Evolutionary conservation across 768 basidiomycete genomes (phyloP).

Genomic region (Pulveroboletus sp.): DNA sequence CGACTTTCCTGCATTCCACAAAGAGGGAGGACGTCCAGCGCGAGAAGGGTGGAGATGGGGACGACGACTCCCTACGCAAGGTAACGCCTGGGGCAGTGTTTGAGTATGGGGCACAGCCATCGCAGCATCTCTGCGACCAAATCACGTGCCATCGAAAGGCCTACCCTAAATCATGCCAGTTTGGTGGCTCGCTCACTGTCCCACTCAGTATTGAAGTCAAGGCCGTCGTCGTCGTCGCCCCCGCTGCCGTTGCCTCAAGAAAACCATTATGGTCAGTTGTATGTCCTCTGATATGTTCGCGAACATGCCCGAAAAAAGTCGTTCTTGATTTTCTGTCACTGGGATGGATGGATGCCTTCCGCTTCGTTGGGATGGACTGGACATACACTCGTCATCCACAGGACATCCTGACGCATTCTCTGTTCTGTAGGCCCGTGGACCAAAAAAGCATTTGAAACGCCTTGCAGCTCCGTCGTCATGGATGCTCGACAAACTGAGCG

Average conservation of each 20-base stretch:
- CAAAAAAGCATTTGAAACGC: slow-evolving; percentile 98
- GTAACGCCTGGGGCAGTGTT: not conserved
- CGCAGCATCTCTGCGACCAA: not conserved
- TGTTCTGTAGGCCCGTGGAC: slow-evolving; percentile 79
- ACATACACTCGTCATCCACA: slow-evolving; percentile 1
- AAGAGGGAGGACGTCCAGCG: not conserved
- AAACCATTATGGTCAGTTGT: slow-evolving; percentile 30
- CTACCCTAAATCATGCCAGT: slow-evolving; percentile 22
- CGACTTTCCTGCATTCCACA: slow-evolving; percentile 22
- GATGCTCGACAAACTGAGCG: slow-evolving; percentile 99
- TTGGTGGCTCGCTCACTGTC: not conserved
- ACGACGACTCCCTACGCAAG: not conserved
- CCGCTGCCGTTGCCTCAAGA: slow-evolving; percentile 25
- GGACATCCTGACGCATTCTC: slow-evolving; percentile 13
- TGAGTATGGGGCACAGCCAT: slow-evolving; percentile 11
- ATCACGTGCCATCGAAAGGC: slow-evolving; percentile 21
- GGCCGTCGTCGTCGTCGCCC: slow-evolving; percentile 11
- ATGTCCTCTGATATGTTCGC: slow-evolving; percentile 1
- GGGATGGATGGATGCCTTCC: slow-evolving; percentile 27
- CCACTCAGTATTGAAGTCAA: slow-evolving; percentile 19
- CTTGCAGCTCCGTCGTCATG: slow-evolving; percentile 96
- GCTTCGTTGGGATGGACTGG: slow-evolving; percentile 16
- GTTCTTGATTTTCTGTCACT: not conserved
- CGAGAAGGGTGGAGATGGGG: not conserved
- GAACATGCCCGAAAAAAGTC: not conserved